Conservation (phyloP, 2,329 filamentous ascomycete species). For the Calonectria naviculata region DNA sequence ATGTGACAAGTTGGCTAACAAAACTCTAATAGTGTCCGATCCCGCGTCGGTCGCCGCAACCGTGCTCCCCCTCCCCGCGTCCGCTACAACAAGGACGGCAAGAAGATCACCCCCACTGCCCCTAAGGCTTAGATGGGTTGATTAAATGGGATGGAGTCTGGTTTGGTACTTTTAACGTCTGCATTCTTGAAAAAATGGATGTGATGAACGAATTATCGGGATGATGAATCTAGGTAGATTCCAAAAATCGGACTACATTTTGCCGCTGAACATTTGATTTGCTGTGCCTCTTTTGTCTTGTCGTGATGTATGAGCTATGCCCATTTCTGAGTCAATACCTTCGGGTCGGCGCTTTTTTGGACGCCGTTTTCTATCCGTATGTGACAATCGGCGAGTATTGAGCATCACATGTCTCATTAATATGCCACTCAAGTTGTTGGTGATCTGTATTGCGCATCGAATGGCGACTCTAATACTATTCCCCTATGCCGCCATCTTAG, state of each 20-base stretch:
- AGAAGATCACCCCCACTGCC: constrained; percentile 92
- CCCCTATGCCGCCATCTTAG: too few species aligned
- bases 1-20: constrained; percentile 55
- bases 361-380: not conserved
- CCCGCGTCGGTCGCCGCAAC: constrained; percentile 96
- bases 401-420: too few species aligned
- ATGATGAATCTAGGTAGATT: constrained; percentile 44
- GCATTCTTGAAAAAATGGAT: constrained; percentile 49
- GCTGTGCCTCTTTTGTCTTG: not conserved
- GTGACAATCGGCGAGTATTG: too few species aligned
- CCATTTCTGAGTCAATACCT: too few species aligned
- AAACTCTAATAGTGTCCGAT: constrained; percentile 83
- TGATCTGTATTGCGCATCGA: too few species aligned
- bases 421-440: too few species aligned
- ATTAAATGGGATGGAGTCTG: constrained; percentile 51
- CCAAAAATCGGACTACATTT: constrained; percentile 44
- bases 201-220: constrained; percentile 47
- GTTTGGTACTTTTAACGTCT: constrained; percentile 48
- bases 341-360: not conserved
- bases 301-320: too few species aligned
- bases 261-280: not conserved
- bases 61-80: constrained; percentile 97
- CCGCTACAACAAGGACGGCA: constrained; percentile 99
- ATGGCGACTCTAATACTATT: too few species aligned
- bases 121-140: constrained; percentile 51